Evolutionary conservation across 805 yeast genomes (phyloP).

Genomic region (Yamadazyma nakazawae): DNA sequence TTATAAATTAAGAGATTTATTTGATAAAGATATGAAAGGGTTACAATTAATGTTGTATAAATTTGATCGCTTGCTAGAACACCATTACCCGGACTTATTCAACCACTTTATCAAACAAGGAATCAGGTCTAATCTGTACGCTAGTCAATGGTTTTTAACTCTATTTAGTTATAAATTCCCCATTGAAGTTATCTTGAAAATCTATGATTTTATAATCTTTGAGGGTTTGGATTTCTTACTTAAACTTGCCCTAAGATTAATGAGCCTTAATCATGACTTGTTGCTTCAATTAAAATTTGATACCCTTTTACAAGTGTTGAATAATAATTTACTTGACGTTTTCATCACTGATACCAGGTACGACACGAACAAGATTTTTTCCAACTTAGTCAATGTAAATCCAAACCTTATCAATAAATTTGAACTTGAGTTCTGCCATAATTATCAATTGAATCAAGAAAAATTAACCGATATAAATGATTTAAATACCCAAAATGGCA

Average conservation of each 20-base stretch:
- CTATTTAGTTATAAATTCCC: constrained; percentile 95
- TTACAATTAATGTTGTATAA: constrained; percentile 81
- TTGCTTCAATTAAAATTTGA: constrained; percentile 70
- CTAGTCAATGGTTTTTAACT: constrained; percentile 96
- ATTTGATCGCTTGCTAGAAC: constrained; percentile 85
- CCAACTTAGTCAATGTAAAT: constrained; percentile 70
- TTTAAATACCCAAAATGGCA: constrained; percentile 63
- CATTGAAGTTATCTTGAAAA: constrained; percentile 77
- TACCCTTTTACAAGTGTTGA: constrained; percentile 68
- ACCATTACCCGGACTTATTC: constrained; percentile 63
- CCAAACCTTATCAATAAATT: constrained; percentile 74
- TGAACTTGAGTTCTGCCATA: constrained; percentile 68
- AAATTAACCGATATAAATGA: constrained; percentile 60
- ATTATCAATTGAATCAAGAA: constrained; percentile 64
- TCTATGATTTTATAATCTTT: constrained; percentile 82
- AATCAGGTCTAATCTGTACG: constrained; percentile 90
- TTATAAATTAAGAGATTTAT: constrained; percentile 76
- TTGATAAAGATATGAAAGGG: constrained; percentile 91
- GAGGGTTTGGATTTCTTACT: constrained; percentile 89
- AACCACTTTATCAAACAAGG: constrained; percentile 84
- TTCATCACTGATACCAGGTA: constrained; percentile 51
- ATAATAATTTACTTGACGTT: constrained; percentile 71
- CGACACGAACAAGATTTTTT: constrained; percentile 69
- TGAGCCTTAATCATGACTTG: constrained; percentile 57
- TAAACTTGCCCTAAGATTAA: constrained; percentile 78